Evolutionary conservation across 2,329 filamentous ascomycete species (phyloP).

Genomic region (Paracorniculantispora psalliotae): DNA sequence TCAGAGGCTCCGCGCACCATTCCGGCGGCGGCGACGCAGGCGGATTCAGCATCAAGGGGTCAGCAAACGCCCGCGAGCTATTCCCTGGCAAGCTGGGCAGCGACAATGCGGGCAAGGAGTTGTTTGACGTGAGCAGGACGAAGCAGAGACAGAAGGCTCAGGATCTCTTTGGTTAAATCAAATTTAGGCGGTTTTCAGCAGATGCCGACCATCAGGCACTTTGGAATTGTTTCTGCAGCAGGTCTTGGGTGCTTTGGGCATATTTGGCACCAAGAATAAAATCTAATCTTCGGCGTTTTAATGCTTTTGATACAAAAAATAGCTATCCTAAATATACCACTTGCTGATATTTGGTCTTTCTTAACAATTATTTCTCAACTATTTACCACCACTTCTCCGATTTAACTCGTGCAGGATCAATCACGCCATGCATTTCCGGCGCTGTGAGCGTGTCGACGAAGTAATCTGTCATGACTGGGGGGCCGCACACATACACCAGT

Average conservation of each 20-base stretch:
- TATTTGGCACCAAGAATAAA: not conserved
- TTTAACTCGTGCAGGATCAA: constrained; percentile 45
- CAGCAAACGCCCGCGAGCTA: constrained; percentile 61
- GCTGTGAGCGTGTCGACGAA: constrained; percentile 47
- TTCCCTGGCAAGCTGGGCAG: constrained; percentile 52
- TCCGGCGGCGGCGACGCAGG: constrained; percentile 38
- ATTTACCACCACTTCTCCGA: constrained; percentile 61
- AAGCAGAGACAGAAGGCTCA: constrained; percentile 62
- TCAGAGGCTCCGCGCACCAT: constrained; percentile 53
- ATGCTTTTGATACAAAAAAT: not conserved
- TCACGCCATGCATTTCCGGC: constrained; percentile 26
- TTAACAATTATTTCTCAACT: not conserved
- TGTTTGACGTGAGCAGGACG: constrained; percentile 55
- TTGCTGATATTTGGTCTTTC: not conserved
- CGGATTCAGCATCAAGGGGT: constrained; percentile 64
- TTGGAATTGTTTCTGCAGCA: not conserved
- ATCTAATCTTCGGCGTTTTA: not conserved
- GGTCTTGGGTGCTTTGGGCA: not conserved
- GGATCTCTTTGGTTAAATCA: constrained; percentile 53
- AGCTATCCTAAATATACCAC: not conserved
- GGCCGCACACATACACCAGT: constrained; percentile 64
- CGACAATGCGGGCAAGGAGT: constrained; percentile 58
- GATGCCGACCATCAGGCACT: not conserved
- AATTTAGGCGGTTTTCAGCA: not conserved
- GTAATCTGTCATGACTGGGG: constrained; percentile 64